phyloP scores from a whole-genome alignment of 1,284 basidiomycete species.

The Marasmius fiardii region DNA sequence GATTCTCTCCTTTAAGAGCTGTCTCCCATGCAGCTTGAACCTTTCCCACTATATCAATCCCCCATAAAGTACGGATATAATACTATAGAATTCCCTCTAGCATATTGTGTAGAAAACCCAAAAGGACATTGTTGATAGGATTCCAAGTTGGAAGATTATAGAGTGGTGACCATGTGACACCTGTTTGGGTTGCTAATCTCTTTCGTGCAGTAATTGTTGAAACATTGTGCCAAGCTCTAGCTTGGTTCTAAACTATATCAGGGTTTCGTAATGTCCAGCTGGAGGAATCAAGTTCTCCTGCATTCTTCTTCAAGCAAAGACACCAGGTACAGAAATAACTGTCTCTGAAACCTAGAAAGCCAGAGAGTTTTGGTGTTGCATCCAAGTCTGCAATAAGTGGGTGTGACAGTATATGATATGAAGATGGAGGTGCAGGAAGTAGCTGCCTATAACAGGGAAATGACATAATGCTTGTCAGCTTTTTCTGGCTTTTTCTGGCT shows the following conservation, averaged over 20 bases:
- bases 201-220: neutral
- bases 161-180: neutral
- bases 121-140: neutral
- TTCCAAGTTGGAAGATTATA: neutral
- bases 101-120: neutral
- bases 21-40: no score
- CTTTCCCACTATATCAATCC: neutral
- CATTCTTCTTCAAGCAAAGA: neutral
- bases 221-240: neutral
- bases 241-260: neutral
- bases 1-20: no score
- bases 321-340: neutral
- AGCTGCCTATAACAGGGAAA: no score
- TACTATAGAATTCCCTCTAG: neutral
- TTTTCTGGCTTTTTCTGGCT: no score
- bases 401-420: no score
- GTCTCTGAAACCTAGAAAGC: neutral
- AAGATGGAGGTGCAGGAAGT: no score
- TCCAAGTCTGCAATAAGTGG: conserved; percentile 16
- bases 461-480: no score
- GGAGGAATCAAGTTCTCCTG: neutral
- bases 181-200: neutral
- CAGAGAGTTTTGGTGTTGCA: conserved; percentile 17
- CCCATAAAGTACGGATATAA: neutral
- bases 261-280: neutral